These are phyloP conservation scores for Trypanosoma scelopori DNA, from an alignment of 208 protist species.

Conservation along the genomic window DNA sequence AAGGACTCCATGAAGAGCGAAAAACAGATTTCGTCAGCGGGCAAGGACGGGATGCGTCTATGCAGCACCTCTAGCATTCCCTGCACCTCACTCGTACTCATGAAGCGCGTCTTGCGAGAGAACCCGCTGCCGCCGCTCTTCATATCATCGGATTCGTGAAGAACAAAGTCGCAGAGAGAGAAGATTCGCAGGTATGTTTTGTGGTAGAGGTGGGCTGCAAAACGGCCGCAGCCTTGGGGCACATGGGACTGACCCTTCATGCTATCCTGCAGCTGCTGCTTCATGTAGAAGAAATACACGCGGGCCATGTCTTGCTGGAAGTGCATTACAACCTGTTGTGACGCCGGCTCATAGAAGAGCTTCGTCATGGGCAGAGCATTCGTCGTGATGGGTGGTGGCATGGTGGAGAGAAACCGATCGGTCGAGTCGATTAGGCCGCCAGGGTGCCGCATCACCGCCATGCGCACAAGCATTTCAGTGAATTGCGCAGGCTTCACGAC, in stretches of 20 bases:
- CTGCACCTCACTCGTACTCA: conserved; percentile 39
- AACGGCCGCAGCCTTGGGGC: conserved; percentile 68
- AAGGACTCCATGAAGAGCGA: conserved; percentile 72
- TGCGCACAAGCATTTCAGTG: conserved; percentile 68
- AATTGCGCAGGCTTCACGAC: conserved; percentile 64
- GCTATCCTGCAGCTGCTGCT: conserved; percentile 54
- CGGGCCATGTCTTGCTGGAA: conserved; percentile 73
- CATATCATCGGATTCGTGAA: conserved; percentile 20
- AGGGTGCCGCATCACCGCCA: conserved; percentile 41
- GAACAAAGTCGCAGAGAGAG: conserved; percentile 67
- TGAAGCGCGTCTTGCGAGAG: conserved; percentile 37
- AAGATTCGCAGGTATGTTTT: conserved; percentile 57
- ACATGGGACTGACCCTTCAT: conserved; percentile 37
- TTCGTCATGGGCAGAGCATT: conserved; percentile 24
- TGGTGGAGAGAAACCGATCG: conserved; percentile 37
- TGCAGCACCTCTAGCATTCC: conserved; percentile 28
- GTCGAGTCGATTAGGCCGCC: conserved; percentile 51
- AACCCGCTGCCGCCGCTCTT: neutral
- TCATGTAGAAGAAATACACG: conserved; percentile 84
- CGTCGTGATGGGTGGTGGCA: conserved; percentile 33
- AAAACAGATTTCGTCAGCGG: conserved; percentile 57
- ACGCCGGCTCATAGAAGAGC: conserved; percentile 40
- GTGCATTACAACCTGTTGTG: conserved; percentile 61
- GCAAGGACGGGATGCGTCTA: conserved; percentile 13
- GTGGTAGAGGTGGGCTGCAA: conserved; percentile 52